These are phyloP conservation scores for Aegilops longissima DNA, from an alignment of 176 grass and related monocot species.

Conservation along the genomic window DNA sequence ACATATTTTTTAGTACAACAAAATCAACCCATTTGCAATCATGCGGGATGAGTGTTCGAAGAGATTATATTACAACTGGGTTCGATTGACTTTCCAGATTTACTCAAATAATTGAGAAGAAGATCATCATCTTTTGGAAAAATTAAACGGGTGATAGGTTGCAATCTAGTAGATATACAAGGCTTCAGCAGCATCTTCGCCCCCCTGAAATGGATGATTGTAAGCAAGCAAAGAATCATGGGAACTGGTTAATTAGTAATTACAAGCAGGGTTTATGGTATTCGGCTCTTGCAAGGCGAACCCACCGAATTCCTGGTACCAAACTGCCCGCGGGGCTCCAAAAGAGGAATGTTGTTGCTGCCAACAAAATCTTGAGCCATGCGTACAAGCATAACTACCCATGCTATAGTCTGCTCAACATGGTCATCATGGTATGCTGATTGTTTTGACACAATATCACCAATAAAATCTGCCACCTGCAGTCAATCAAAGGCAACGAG, in stretches of 20 bases:
- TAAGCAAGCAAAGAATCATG: background rate
- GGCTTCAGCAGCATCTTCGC: conserved; percentile 48
- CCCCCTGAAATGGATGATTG: conserved; percentile 25
- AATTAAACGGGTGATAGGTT: conserved; percentile 42
- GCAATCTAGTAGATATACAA: conserved; percentile 43
- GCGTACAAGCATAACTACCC: conserved; percentile 22
- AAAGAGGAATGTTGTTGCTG: conserved; percentile 53
- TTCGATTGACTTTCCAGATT: conserved; percentile 81
- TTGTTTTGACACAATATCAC: conserved; percentile 36
- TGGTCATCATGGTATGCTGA: conserved; percentile 37
- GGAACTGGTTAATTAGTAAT: background rate
- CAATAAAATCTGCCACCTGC: too few relatives aligned
- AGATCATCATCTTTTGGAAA: conserved; percentile 83
- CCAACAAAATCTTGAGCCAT: conserved; percentile 68
- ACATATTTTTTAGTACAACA: background rate
- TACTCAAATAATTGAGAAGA: conserved; percentile 69
- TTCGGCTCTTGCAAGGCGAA: background rate
- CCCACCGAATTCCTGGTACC: conserved; percentile 48
- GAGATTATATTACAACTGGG: conserved; percentile 54
- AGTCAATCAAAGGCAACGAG: too few relatives aligned
- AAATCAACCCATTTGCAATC: background rate
- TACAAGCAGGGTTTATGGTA: background rate
- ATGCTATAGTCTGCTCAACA: conserved; percentile 34
- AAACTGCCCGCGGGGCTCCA: conserved; percentile 51
- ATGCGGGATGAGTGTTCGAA: background rate